Base-by-base conservation (phyloP, 2,329 filamentous ascomycete genomes). In the Pyrenophora tritici-repentis region DNA sequence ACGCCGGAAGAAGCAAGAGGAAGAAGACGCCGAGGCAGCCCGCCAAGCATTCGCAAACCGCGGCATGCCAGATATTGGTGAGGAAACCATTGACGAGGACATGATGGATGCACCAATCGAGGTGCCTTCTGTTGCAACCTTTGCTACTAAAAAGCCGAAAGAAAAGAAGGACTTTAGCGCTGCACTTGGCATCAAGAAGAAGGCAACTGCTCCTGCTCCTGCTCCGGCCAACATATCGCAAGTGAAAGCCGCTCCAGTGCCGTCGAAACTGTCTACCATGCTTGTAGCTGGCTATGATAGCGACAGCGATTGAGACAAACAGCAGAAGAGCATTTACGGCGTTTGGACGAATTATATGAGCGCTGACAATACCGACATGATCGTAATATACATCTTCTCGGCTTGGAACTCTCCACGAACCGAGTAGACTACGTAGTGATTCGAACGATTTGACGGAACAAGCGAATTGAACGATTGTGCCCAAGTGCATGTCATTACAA, bases 91-190 rank as follows among this genome's bases (percentile, higher is more conserved):
- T 7, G 71, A 76, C 31, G 76, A 78, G 44, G 65, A 73, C 75
- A 63, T 80, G 82, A 8, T 60, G 16, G 63, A 67, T 17, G 54
- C 49, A 14, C 59, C 66, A 1, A 43, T 61, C 3, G 66, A 65
- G 4, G 52, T 47, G 18, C 58, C 62, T 7, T 69, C 75, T 47
- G 79, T 80, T 58, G 77, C 85, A 2, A 81, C 83, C 4, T 86
- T 84, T 0, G 95, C 93, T 67, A 95, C 93, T 67, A 88, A 89
- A 72, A 81, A 89, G 53, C 83, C 87, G 41, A 96, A 96, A 77
- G 88, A 90, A 76, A 97, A 96, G 78, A 96, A 94, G 74, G 86
- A 94, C 52, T 83, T 88, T 50, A 79, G 85, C 0, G 86, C 87
- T 12, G 78, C 86, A 17, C 74, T 96, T 41, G 91, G 92, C 1